Evolutionary conservation across 2,329 filamentous ascomycete species (phyloP).

Genomic region (Ophiostoma quercus): DNA sequence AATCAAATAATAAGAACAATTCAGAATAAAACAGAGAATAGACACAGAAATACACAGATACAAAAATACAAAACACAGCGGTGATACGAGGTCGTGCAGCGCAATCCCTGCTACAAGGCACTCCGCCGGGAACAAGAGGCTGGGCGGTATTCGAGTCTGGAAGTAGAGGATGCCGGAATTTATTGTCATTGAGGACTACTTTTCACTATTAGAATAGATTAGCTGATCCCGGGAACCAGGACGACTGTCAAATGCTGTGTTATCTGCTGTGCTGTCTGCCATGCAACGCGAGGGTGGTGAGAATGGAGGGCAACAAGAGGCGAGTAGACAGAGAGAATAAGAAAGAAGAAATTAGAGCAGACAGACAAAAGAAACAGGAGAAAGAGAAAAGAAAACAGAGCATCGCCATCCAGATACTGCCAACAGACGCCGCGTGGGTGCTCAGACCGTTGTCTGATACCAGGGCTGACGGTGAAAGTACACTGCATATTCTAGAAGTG

Average conservation of each 20-base stretch:
- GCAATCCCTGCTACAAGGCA: background rate
- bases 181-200: background rate
- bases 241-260: background rate
- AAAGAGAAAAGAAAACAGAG: too few species aligned
- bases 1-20: background rate
- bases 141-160: background rate
- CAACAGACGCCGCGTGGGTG: background rate
- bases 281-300: background rate
- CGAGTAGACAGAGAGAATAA: too few species aligned
- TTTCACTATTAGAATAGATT: too few species aligned
- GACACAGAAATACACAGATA: background rate
- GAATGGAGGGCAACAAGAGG: background rate
- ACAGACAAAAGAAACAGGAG: too few species aligned
- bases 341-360: too few species aligned
- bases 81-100: background rate
- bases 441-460: constrained; percentile 5
- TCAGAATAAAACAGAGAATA: background rate
- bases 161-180: background rate
- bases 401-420: background rate
- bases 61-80: background rate
- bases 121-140: constrained; percentile 7
- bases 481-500: background rate
- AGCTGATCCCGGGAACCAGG: background rate
- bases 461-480: background rate
- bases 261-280: background rate